Evolutionary conservation across 2,329 filamentous ascomycete species (phyloP).

Genomic region (Colletotrichum tropicicola): DNA sequence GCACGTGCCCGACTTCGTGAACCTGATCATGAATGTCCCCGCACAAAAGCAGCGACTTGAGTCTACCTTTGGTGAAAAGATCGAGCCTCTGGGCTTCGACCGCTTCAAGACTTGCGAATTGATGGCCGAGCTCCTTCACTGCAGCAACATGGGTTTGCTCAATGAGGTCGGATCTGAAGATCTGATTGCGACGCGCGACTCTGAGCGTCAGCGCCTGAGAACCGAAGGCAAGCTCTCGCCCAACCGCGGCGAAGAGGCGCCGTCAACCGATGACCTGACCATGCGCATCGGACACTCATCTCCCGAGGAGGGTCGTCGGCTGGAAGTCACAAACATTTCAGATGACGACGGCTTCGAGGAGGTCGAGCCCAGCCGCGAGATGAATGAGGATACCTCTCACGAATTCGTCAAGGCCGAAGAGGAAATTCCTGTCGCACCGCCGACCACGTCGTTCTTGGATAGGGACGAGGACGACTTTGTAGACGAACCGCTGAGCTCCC

Average conservation of each 20-base stretch:
- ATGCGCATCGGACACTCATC: slow-evolving; percentile 63
- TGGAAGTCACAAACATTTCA: slow-evolving; percentile 82
- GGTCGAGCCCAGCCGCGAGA: slow-evolving; percentile 75
- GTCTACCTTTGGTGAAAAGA: slow-evolving; percentile 89
- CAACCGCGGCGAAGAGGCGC: slow-evolving; percentile 46
- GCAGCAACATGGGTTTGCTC: slow-evolving; percentile 96
- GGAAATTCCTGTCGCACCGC: slow-evolving; percentile 48
- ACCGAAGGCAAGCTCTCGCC: slow-evolving; percentile 74
- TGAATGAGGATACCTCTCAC: slow-evolving; percentile 77
- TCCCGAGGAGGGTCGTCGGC: slow-evolving; percentile 70
- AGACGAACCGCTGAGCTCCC: slow-evolving; percentile 79
- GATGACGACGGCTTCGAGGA: slow-evolving; percentile 96
- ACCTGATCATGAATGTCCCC: slow-evolving; percentile 81
- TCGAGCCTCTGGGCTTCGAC: slow-evolving; percentile 96
- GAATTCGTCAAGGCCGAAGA: slow-evolving; percentile 71
- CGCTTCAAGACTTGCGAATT: slow-evolving; percentile 98
- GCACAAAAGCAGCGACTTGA: slow-evolving; percentile 78
- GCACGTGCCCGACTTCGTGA: slow-evolving; percentile 94
- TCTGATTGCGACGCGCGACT: slow-evolving; percentile 81
- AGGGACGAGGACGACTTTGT: slow-evolving; percentile 80
- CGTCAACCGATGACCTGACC: slow-evolving; percentile 69
- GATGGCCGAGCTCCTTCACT: slow-evolving; percentile 97
- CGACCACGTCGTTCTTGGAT: slow-evolving; percentile 41
- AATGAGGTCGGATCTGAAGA: slow-evolving; percentile 93
- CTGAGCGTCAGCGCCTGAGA: slow-evolving; percentile 82